These are phyloP conservation scores for Kodamaea lidongshanica DNA, from an alignment of 805 yeast species.

Conservation along the genomic window DNA sequence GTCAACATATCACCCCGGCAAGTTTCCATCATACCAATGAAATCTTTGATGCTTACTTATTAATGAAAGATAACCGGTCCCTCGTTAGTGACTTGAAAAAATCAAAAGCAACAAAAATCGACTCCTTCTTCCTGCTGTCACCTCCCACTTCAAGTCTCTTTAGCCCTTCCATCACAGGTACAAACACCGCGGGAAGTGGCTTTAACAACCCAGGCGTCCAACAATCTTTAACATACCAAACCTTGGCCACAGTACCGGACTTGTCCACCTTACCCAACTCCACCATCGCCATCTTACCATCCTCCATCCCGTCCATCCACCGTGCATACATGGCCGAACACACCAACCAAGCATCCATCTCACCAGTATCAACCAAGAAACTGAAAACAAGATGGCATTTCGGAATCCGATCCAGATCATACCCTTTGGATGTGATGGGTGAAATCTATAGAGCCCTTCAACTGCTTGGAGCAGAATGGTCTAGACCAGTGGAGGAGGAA, in stretches of 20 bases:
- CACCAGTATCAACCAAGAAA: conserved; percentile 66
- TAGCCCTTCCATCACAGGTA: conserved; percentile 8
- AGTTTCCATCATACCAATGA: conserved; percentile 44
- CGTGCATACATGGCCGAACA: conserved; percentile 81
- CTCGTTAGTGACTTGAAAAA: conserved; percentile 62
- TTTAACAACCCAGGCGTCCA: conserved; percentile 36
- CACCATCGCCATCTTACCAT: conserved; percentile 87
- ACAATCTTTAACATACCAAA: conserved; percentile 42
- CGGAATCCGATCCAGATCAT: conserved; percentile 92
- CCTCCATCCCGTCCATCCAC: conserved; percentile 90
- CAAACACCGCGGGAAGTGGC: conserved; percentile 10
- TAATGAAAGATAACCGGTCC: conserved; percentile 73
- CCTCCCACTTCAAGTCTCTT: conserved; percentile 46
- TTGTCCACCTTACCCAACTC: conserved; percentile 56
- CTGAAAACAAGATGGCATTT: conserved; percentile 98
- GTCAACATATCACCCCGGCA: conserved; percentile 4
- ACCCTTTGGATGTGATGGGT: conserved; percentile 97
- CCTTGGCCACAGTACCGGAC: conserved; percentile 42
- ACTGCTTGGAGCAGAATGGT: conserved; percentile 96
- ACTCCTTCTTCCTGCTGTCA: conserved; percentile 52
- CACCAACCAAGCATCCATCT: conserved; percentile 26
- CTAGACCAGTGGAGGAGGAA: conserved; percentile 89
- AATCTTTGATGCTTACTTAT: conserved; percentile 76
- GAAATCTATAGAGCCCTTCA: conserved; percentile 92
- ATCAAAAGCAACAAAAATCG: conserved; percentile 45